phyloP scores from a whole-genome alignment of 1,284 basidiomycete genomes.

The Apiotrichum gracile region DNA sequence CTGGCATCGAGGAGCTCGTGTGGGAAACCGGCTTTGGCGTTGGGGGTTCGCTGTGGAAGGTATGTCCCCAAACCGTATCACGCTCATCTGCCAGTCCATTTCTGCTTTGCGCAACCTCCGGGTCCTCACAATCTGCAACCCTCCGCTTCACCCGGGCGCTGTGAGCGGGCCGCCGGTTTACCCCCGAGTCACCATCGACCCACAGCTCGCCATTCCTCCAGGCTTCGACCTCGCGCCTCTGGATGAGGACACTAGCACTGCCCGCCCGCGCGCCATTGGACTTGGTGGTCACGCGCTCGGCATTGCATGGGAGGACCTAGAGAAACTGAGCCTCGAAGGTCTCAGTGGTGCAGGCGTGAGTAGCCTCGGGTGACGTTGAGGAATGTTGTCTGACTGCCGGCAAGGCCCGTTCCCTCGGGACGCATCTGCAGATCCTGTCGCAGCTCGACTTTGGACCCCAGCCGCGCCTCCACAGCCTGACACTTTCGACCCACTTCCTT shows the following conservation, averaged over 20 bases:
- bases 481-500: constrained; percentile 26
- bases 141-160: constrained; percentile 5
- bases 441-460: neutral
- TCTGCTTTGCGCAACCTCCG: neutral
- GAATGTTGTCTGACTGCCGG: neutral
- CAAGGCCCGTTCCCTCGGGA: constrained; percentile 21
- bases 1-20: constrained; percentile 6
- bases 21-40: constrained; percentile 19
- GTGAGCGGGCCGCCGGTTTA: neutral
- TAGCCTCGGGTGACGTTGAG: neutral
- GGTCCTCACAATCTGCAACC: constrained; percentile 1
- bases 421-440: constrained; percentile 17
- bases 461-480: constrained; percentile 13
- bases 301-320: constrained; percentile 24
- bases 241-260: neutral
- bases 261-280: constrained; percentile 7
- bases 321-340: constrained; percentile 13
- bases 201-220: constrained; percentile 1
- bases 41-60: constrained; percentile 9
- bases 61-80: neutral
- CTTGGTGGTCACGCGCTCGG: constrained; percentile 17
- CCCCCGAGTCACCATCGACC: constrained; percentile 10
- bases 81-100: constrained; percentile 7
- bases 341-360: constrained; percentile 20
- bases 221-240: neutral